Percentiles rank a stretch among this genome's conserved stretches.
These are phyloP conservation scores for Calocybe cyanea DNA, from an alignment of 768 basidiomycete species.

Conservation along the genomic window DNA sequence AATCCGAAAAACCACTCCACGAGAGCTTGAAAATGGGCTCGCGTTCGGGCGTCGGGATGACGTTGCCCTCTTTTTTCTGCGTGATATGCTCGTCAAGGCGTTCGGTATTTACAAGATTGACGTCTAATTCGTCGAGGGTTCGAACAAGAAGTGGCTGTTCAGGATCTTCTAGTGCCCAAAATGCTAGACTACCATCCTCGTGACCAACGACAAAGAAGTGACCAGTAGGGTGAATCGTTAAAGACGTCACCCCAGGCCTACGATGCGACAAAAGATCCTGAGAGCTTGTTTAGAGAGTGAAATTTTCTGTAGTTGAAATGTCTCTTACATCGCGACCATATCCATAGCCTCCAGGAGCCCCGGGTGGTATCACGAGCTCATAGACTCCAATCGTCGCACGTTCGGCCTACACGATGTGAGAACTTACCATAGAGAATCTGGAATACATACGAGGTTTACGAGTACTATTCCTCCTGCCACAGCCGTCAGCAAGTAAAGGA, in stretches of 20 bases:
- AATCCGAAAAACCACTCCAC: constrained; percentile 77
- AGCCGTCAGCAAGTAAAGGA: constrained; percentile 1
- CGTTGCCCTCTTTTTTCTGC: constrained; percentile 14
- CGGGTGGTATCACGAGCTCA: constrained; percentile 70
- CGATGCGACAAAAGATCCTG: constrained; percentile 72
- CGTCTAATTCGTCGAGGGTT: constrained; percentile 55
- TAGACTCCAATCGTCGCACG: constrained; percentile 55
- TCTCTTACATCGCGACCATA: constrained; percentile 50
- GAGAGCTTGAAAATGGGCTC: constrained; percentile 86
- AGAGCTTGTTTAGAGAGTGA: not conserved
- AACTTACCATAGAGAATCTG: not conserved
- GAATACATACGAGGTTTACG: constrained; percentile 47
- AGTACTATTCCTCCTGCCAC: constrained; percentile 57
- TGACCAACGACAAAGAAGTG: constrained; percentile 80
- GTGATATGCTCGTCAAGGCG: constrained; percentile 40
- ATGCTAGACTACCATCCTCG: constrained; percentile 76
- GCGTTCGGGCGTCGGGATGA: constrained; percentile 23
- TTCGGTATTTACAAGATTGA: constrained; percentile 49
- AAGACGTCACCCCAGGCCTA: constrained; percentile 61
- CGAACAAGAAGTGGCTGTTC: constrained; percentile 71
- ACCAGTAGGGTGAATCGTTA: constrained; percentile 70
- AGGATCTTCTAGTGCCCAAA: constrained; percentile 80
- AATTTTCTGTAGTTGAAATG: not conserved
- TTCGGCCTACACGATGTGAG: constrained; percentile 33
- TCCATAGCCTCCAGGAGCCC: constrained; percentile 75